Base-by-base conservation (phyloP, 768 basidiomycete genomes). In the Cystobasidium onofrii region DNA sequence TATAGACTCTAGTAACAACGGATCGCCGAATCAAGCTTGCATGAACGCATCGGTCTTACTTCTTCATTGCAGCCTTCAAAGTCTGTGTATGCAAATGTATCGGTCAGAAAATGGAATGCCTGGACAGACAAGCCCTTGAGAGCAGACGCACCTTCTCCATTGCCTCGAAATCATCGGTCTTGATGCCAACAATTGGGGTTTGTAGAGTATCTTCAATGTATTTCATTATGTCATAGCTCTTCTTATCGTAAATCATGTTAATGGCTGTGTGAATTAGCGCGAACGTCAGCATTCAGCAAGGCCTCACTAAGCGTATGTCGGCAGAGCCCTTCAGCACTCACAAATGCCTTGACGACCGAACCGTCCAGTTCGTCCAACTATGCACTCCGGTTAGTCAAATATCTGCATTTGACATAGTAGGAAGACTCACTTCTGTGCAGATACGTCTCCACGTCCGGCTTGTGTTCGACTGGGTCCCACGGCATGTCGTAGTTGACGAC, bases 401-500 rank as follows among this genome's bases (percentile, higher is more conserved):
- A 33, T 17, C 27, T 65, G 39, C 64, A 54, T 44, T 74, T 46
- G 75, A 61, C 7, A n/a, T 31, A 23, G 34, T 55, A n/a, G 15
- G 73, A 33, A 44, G 7, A 83, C 88, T 39, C 70, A 92, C 94
- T 97, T 76, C 96, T 88, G 82, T 99, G 96, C 57, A 98, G 89
- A 80, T 99, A 99, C 0, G 95, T 98, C 84, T 98, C 96, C 57
- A 93, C 85, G 80, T 99, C 96, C 0, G 92, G 92, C 74, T 77
- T 73, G 83, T 17, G 75, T 72, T 89, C 87, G 78, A 90, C 89
- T 76, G 87, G 88, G 86, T 90, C 87, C 57, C 92, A 83, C 0
- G 94, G 93, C 31, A 96, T 85, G 80, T 97, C 94, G 80, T 98
- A 99, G 83, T 98, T 98, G 81, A 99, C 92, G n/a, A 98, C 95